Evolutionary conservation across 306 rosid species (phyloP).

Genomic region (Castanospermum australe): DNA sequence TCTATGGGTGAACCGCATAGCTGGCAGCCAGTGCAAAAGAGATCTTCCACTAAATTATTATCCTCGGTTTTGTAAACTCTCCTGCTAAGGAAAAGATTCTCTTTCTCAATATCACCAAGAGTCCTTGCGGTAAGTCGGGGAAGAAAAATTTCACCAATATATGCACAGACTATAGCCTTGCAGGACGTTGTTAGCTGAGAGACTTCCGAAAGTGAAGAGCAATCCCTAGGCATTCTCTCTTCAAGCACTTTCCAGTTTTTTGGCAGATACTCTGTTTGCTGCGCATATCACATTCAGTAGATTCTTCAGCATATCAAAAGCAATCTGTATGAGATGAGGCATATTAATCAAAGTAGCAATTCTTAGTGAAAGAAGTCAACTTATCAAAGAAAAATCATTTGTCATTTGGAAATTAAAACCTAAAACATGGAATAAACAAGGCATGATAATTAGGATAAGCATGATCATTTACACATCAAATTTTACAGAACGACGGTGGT

Average conservation of each 20-base stretch:
- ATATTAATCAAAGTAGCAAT: neutral
- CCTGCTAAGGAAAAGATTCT: constrained; percentile 63
- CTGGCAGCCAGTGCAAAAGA: constrained; percentile 81
- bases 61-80: constrained; percentile 46
- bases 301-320: constrained; percentile 20
- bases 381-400: constrained; percentile 10
- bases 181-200: constrained; percentile 45
- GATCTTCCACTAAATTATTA: constrained; percentile 50
- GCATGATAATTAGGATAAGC: neutral
- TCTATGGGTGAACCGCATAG: constrained; percentile 73
- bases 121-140: constrained; percentile 13
- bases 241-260: constrained; percentile 70
- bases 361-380: neutral
- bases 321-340: neutral
- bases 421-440: neutral
- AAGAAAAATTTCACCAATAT: constrained; percentile 66
- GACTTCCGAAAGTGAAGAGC: constrained; percentile 53
- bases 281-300: constrained; percentile 15
- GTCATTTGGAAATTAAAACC: neutral
- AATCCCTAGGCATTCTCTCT: constrained; percentile 44
- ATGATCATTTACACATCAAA: neutral
- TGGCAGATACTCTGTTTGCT: constrained; percentile 31
- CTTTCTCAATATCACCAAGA: constrained; percentile 41
- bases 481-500: neutral
- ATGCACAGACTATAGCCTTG: constrained; percentile 57